Conservation (phyloP, 2,329 filamentous ascomycete species). For the Colletotrichum melonis region DNA sequence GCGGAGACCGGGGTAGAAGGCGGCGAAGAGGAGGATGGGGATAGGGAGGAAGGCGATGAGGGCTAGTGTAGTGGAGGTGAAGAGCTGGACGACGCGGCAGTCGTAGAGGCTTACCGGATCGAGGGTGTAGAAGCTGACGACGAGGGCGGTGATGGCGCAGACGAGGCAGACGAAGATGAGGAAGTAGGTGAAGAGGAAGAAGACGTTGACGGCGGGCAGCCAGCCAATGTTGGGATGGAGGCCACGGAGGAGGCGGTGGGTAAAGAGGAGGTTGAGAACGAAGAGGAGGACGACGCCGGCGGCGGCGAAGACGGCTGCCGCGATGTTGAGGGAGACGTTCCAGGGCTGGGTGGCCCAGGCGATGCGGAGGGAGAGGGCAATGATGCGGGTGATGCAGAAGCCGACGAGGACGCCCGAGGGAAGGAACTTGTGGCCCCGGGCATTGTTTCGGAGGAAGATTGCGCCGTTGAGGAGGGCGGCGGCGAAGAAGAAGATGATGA, state of each 20-base stretch:
- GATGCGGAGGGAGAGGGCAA: slow-evolving; percentile 63
- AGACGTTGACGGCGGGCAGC: slow-evolving; percentile 61
- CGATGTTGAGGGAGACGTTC: slow-evolving; percentile 59
- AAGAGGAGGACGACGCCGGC: slow-evolving; percentile 82
- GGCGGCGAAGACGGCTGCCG: slow-evolving; percentile 76
- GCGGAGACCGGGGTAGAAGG: slow-evolving; percentile 50
- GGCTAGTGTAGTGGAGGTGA: slow-evolving; percentile 72
- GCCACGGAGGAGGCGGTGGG: slow-evolving; percentile 80
- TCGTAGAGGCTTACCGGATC: slow-evolving; percentile 57
- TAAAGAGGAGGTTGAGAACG: slow-evolving; percentile 81
- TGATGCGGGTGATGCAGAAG: slow-evolving; percentile 67
- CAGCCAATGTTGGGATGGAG: slow-evolving; percentile 79
- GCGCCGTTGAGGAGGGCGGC: slow-evolving; percentile 69
- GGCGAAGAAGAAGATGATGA: slow-evolving; percentile 67
- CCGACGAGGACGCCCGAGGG: slow-evolving; percentile 68
- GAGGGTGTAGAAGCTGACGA: slow-evolving; percentile 77
- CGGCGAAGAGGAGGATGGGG: slow-evolving; percentile 59
- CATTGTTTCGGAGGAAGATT: slow-evolving; percentile 63
- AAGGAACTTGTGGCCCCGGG: slow-evolving; percentile 67
- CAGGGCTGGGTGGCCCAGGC: slow-evolving; percentile 60
- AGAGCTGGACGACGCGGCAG: slow-evolving; percentile 74
- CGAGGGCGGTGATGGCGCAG: slow-evolving; percentile 73
- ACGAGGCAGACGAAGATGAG: slow-evolving; percentile 69
- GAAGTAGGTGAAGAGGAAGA: slow-evolving; percentile 69
- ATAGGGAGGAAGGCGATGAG: slow-evolving; percentile 73